Base-by-base conservation (phyloP, 306 rosid species). In the Morella rubra region DNA sequence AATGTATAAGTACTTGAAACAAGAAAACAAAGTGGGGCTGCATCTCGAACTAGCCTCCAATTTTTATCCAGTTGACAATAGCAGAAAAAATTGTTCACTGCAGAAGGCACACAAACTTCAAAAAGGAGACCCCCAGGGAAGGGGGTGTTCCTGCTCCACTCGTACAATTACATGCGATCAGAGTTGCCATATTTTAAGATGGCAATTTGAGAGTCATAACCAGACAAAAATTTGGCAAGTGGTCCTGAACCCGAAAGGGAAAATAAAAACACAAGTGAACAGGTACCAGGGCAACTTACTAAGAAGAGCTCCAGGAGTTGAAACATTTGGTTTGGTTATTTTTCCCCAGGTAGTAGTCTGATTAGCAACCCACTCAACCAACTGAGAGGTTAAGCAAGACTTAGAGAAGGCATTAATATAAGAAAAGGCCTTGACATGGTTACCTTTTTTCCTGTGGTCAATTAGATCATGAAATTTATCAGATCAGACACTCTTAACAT, bases 271-370 rank as follows among this genome's bases (percentile, higher is more conserved):
- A 46, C 16, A 51, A 50, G 61, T 18, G 56, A 18, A 68, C 11
- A 64, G 64, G 58, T 76, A 58, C 56, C 49, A 69, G 73, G 78
- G 52, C 60, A 81, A 85, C 97, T 85, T 78, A 91, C 97, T 86
- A 42, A 91, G 84, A 69, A 91, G 91, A 76, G 93, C 85, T n/a
- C 83, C 71, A 54, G 97, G 94, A 70, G 90, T 77, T 53, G 91
- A 83, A 81, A 83, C 75, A 77, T 80, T 84, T 61, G 90, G 92
- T 72, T 78, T 79, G 86, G 78, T 80, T 70, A 87, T 83, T 62
- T 78, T 89, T 76, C 86, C 79, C 64, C 83, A 69, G n/a, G 74
- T 41, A 44, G 76, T 79, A 73, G 76, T 74, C 76, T 89, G 92
- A 83, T 77, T 75, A 52, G 69, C 79, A 71, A 88, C 86, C 94